Evolutionary conservation across 164 flowering plant species (phyloP).

Genomic region (Warburgia ugandensis): DNA sequence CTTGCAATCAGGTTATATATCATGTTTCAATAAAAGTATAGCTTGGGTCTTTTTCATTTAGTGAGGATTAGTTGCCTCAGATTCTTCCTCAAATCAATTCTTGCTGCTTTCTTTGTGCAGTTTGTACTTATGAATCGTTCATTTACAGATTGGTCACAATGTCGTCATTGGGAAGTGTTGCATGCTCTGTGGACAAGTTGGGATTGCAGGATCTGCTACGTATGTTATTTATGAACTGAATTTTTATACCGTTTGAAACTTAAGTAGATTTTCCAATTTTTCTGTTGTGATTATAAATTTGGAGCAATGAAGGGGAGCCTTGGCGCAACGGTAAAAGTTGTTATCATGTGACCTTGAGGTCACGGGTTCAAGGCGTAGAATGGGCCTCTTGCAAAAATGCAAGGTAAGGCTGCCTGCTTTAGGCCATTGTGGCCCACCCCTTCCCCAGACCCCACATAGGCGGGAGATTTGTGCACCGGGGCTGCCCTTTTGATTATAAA

Average conservation of each 20-base stretch:
- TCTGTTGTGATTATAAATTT: not conserved
- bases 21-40: too few relatives aligned
- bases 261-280: not conserved
- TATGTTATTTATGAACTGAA: slow-evolving; percentile 26
- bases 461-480: too few relatives aligned
- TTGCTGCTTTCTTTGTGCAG: not conserved
- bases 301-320: not conserved
- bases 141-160: slow-evolving; percentile 87
- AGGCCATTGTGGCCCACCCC: too few relatives aligned
- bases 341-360: too few relatives aligned
- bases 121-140: slow-evolving; percentile 1
- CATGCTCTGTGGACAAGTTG: slow-evolving; percentile 96
- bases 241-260: not conserved
- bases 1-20: too few relatives aligned
- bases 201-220: slow-evolving; percentile 94
- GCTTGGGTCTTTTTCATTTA: not conserved
- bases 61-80: not conserved
- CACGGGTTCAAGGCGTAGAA: too few relatives aligned
- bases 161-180: slow-evolving; percentile 71
- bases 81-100: not conserved
- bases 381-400: too few relatives aligned
- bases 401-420: too few relatives aligned
- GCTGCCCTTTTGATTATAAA: not conserved
- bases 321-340: not conserved
- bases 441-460: too few relatives aligned